These are phyloP conservation scores for Ogataea saltuana DNA, from an alignment of 805 yeast genomes.

Conservation along the genomic window DNA sequence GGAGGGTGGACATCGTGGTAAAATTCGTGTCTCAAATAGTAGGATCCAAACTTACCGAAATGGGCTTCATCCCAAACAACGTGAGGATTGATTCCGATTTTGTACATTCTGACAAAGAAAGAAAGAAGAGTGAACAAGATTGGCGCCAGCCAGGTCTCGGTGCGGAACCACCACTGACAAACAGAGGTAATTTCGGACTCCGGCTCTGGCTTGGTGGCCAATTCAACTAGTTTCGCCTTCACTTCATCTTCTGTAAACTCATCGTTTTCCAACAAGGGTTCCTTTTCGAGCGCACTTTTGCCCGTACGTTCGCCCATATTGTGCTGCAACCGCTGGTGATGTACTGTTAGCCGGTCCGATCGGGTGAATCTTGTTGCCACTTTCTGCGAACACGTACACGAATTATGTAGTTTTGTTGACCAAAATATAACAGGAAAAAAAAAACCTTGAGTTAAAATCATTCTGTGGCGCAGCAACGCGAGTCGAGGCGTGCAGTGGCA, in stretches of 20 bases:
- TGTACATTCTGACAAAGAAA: conserved; percentile 72
- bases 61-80: conserved; percentile 99
- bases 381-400: conserved; percentile 5
- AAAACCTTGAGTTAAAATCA: conserved; percentile 1
- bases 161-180: conserved; percentile 16
- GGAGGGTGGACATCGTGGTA: conserved; percentile 91
- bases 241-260: conserved; percentile 33
- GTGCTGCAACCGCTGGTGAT: background rate
- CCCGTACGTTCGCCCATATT: conserved; percentile 6
- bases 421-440: conserved; percentile 3
- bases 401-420: conserved; percentile 5
- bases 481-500: conserved; percentile 5
- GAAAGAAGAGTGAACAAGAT: conserved; percentile 65
- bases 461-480: background rate
- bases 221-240: conserved; percentile 32
- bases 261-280: conserved; percentile 9
- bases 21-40: conserved; percentile 74
- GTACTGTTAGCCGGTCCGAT: background rate
- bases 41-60: conserved; percentile 85
- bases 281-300: conserved; percentile 12
- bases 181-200: conserved; percentile 7
- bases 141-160: conserved; percentile 48
- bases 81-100: conserved; percentile 65
- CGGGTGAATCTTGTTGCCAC: background rate
- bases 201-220: conserved; percentile 26